Conservation (phyloP, 2,329 filamentous ascomycete species). For the Xylariaceae sp. region DNA sequence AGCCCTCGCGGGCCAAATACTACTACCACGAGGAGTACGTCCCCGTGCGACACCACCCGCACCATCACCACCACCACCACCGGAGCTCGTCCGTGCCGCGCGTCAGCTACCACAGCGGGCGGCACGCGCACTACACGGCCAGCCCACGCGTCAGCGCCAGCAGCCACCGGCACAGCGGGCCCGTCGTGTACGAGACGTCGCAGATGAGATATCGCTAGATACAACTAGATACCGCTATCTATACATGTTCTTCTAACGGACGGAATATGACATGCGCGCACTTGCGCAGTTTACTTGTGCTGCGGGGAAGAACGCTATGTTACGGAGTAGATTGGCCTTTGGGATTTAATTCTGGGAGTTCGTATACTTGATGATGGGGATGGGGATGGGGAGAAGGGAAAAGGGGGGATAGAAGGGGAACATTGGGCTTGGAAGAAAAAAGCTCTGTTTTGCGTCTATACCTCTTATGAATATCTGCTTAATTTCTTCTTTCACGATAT, state of each 20-base stretch:
- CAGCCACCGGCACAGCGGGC: constrained; percentile 37
- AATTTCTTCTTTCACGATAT: not conserved
- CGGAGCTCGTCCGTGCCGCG: constrained; percentile 44
- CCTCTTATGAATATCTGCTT: not conserved
- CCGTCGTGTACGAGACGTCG: constrained; percentile 47
- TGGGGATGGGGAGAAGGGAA: not conserved
- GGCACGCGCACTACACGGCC: constrained; percentile 26
- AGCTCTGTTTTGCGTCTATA: not conserved
- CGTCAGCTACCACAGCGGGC: constrained; percentile 29
- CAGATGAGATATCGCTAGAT: constrained; percentile 37
- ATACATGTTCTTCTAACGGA: too few species aligned
- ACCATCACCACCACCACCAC: constrained; percentile 40
- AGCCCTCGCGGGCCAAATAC: constrained; percentile 48
- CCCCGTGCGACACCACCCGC: constrained; percentile 45
- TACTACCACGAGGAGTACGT: constrained; percentile 60
- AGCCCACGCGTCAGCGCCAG: constrained; percentile 47
- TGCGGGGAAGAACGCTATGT: too few species aligned
- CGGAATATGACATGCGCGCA: too few species aligned
- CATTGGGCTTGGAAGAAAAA: not conserved
- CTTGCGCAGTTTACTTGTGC: too few species aligned
- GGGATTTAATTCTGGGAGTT: too few species aligned
- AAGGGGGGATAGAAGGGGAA: not conserved
- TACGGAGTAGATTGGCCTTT: too few species aligned
- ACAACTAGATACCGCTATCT: too few species aligned
- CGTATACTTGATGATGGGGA: too few species aligned